Percentiles rank a stretch among this genome's conserved stretches.
phyloP scores from a whole-genome alignment of 1,284 basidiomycete genomes.

The Leccinum subrobustum region DNA sequence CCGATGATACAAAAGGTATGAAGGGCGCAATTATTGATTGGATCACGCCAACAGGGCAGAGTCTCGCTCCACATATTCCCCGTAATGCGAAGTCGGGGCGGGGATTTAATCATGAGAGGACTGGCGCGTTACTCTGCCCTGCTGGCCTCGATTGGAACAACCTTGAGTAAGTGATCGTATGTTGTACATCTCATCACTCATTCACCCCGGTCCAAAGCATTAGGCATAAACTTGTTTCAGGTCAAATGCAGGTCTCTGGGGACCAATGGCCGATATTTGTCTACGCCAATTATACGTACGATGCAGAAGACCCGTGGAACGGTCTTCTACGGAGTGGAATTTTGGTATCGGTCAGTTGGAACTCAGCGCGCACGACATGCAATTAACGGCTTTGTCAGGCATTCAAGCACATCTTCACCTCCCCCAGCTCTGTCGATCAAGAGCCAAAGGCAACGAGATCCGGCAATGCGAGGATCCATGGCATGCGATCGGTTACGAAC shows the following conservation, averaged over 20 bases:
- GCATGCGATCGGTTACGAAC: too few relatives aligned
- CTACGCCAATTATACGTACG: background rate
- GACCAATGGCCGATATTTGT: background rate
- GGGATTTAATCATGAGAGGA: background rate
- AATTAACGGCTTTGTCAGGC: too few relatives aligned
- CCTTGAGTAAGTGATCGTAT: background rate
- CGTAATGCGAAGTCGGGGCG: background rate
- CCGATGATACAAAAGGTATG: conserved; percentile 1
- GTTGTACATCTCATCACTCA: background rate
- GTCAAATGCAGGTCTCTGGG: background rate
- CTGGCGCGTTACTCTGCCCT: background rate
- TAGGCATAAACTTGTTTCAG: background rate
- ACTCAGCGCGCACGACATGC: too few relatives aligned
- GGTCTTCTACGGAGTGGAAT: background rate
- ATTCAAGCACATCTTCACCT: too few relatives aligned
- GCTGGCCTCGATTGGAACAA: background rate
- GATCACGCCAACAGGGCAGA: background rate
- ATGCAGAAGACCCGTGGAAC: background rate
- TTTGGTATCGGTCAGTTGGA: background rate
- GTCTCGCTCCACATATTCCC: background rate
- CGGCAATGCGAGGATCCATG: too few relatives aligned
- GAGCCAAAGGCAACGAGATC: too few relatives aligned
- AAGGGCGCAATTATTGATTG: background rate
- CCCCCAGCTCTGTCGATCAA: too few relatives aligned
- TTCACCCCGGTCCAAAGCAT: background rate